Evolutionary conservation across 2,329 filamentous ascomycete genomes (phyloP).

Genomic region (Plenodomus tracheiphilus): DNA sequence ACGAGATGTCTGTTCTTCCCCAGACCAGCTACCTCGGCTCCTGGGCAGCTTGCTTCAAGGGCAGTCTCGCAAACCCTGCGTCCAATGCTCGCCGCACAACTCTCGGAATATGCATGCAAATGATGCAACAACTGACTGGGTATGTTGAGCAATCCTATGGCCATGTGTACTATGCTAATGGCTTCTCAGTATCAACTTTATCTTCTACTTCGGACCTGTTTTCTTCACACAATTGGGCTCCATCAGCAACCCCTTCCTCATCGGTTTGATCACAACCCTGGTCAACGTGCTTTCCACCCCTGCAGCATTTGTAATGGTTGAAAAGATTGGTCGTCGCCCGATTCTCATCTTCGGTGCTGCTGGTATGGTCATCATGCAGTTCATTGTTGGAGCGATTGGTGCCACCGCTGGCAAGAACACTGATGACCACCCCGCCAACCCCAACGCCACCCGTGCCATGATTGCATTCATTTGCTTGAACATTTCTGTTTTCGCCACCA

Average conservation of each 20-base stretch:
- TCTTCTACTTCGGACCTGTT: slow-evolving; percentile 61
- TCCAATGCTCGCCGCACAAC: slow-evolving; percentile 55
- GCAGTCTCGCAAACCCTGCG: slow-evolving; percentile 53
- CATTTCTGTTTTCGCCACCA: slow-evolving; percentile 88
- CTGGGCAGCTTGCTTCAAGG: slow-evolving; percentile 69
- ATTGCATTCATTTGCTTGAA: slow-evolving; percentile 91
- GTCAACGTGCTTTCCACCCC: slow-evolving; percentile 88
- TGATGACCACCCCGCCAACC: slow-evolving; percentile 33
- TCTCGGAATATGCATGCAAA: slow-evolving; percentile 53
- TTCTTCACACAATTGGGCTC: slow-evolving; percentile 77
- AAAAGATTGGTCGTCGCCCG: slow-evolving; percentile 77
- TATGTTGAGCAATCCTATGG: no score
- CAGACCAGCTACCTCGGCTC: slow-evolving; percentile 47
- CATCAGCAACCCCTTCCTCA: slow-evolving; percentile 78
- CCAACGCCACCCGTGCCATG: slow-evolving; percentile 50
- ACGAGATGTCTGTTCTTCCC: slow-evolving; percentile 66
- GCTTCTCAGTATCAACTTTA: not conserved
- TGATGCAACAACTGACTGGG: slow-evolving; percentile 67
- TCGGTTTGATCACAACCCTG: slow-evolving; percentile 81
- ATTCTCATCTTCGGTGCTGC: slow-evolving; percentile 77
- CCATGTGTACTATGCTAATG: no score
- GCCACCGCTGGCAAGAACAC: slow-evolving; percentile 46
- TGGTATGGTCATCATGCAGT: slow-evolving; percentile 85
- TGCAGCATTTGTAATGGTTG: slow-evolving; percentile 82
- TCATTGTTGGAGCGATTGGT: slow-evolving; percentile 75